Percentiles rank a stretch among this genome's conserved stretches.
phyloP scores from a whole-genome alignment of 352 stramenopile genomes.

The Phytophthora parvispora region DNA sequence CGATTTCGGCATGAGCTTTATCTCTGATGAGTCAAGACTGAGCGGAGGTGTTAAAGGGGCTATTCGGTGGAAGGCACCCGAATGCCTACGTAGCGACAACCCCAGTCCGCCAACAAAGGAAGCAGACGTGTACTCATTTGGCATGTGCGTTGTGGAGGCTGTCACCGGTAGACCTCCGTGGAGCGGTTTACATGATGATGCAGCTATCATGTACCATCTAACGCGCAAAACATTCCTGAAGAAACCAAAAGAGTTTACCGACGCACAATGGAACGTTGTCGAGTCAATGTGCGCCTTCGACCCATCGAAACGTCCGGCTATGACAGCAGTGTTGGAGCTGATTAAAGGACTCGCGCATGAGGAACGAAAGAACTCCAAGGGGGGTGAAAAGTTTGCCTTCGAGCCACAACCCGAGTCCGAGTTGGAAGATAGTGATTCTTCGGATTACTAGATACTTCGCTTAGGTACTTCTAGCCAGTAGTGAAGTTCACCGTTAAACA shows the following conservation, averaged over 20 bases:
- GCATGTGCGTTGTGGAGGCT: slow-evolving; percentile 12
- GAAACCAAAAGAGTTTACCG: slow-evolving; percentile 6
- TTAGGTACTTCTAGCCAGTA: no score
- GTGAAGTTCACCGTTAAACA: no score
- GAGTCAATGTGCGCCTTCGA: slow-evolving; percentile 16
- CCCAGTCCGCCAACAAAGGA: background rate
- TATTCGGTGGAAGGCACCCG: slow-evolving; percentile 8
- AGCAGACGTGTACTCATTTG: slow-evolving; percentile 14
- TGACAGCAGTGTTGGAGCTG: background rate
- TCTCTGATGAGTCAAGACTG: slow-evolving; percentile 5
- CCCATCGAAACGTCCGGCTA: slow-evolving; percentile 7
- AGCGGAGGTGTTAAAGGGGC: background rate
- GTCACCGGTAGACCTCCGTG: slow-evolving; percentile 3
- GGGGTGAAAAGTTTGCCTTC: background rate
- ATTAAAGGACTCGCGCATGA: slow-evolving; percentile 7
- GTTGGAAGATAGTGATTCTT: slow-evolving; percentile 5
- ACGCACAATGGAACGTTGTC: slow-evolving; percentile 20
- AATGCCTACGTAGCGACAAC: slow-evolving; percentile 1
- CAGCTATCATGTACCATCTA: slow-evolving; percentile 8
- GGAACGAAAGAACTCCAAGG: slow-evolving; percentile 1
- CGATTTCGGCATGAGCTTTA: slow-evolving; percentile 27
- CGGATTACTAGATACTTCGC: no score
- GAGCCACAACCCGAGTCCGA: slow-evolving; percentile 5
- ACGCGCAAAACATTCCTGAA: background rate
- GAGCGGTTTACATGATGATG: slow-evolving; percentile 1